These are phyloP conservation scores for Sporothrix dimorphospora DNA, from an alignment of 2,329 filamentous ascomycete species.

Conservation along the genomic window DNA sequence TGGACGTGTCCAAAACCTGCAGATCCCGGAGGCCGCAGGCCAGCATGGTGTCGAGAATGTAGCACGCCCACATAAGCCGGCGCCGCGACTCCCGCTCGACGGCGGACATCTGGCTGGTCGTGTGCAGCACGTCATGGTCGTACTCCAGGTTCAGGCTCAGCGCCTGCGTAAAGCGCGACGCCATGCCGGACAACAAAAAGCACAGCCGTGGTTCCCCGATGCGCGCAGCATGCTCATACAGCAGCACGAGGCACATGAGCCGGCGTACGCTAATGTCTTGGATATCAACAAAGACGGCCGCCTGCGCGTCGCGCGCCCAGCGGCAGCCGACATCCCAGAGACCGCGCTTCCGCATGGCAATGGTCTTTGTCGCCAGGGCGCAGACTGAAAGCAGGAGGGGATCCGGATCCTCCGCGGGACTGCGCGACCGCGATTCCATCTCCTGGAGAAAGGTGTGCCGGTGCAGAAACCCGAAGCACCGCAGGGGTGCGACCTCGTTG, in stretches of 20 bases:
- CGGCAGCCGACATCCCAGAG: slow-evolving; percentile 14
- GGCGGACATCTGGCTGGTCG: not conserved
- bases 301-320: slow-evolving; percentile 11
- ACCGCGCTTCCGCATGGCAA: not conserved
- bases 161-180: slow-evolving; percentile 20
- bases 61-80: slow-evolving; percentile 28
- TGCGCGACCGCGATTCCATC: not conserved
- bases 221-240: slow-evolving; percentile 23
- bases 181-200: slow-evolving; percentile 23
- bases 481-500: not conserved
- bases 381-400: slow-evolving; percentile 13
- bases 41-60: slow-evolving; percentile 18
- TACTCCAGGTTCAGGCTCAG: slow-evolving; percentile 26
- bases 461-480: not conserved
- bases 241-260: slow-evolving; percentile 22
- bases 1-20: not conserved
- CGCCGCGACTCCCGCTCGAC: slow-evolving; percentile 12
- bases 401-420: not conserved
- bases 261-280: slow-evolving; percentile 6
- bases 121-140: slow-evolving; percentile 12
- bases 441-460: slow-evolving; percentile 14
- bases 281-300: not conserved
- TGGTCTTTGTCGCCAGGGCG: slow-evolving; percentile 22
- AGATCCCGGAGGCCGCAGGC: slow-evolving; percentile 12
- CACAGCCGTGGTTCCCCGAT: slow-evolving; percentile 15